phyloP scores from a whole-genome alignment of 371 early-diverging fungal species.

The Rhizopus arrhizus region DNA sequence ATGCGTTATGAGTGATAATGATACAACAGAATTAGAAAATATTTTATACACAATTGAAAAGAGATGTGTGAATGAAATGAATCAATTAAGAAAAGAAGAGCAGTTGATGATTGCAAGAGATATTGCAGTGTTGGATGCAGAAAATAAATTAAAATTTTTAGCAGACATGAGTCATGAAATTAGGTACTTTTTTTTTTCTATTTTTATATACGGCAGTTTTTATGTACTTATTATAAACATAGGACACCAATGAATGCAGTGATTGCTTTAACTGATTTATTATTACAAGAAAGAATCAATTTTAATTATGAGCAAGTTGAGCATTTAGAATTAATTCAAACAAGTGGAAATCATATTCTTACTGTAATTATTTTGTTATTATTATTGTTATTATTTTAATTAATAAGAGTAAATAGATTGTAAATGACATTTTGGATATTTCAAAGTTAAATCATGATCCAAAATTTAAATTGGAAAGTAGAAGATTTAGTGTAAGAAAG shows the following conservation, averaged over 20 bases:
- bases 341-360: conserved; percentile 62
- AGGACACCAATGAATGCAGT: conserved; percentile 68
- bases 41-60: conserved; percentile 33
- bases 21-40: conserved; percentile 8
- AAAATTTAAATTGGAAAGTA: conserved; percentile 57
- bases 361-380: conserved; percentile 40
- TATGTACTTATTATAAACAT: background rate
- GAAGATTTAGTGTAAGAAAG: conserved; percentile 59
- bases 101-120: conserved; percentile 52
- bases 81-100: conserved; percentile 45
- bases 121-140: conserved; percentile 56
- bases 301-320: conserved; percentile 57
- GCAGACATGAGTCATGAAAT: conserved; percentile 64
- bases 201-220: background rate
- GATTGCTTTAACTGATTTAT: conserved; percentile 60
- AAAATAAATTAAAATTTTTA: conserved; percentile 63
- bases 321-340: conserved; percentile 62
- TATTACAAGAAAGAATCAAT: conserved; percentile 53
- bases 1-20: conserved; percentile 13
- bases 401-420: conserved; percentile 42
- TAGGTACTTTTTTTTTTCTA: conserved; percentile 23
- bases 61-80: conserved; percentile 52
- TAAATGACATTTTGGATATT: conserved; percentile 64
- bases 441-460: conserved; percentile 66
- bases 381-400: background rate